Conservation (phyloP, 2,329 filamentous ascomycete genomes). For the Dactylellina leptospora region DNA sequence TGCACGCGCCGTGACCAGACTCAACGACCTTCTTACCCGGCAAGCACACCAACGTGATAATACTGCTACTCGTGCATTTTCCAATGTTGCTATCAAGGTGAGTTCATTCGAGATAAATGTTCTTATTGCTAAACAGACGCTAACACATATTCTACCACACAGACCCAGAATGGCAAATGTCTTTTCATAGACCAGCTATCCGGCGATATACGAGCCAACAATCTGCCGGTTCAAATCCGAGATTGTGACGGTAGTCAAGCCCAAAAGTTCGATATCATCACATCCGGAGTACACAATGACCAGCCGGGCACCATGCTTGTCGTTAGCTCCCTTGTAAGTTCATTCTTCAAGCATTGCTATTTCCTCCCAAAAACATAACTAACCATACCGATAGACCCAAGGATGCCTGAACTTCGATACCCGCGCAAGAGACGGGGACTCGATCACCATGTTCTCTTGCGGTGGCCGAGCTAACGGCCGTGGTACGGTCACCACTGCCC, state of each 20-base stretch:
- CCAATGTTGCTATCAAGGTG: slow-evolving; percentile 63
- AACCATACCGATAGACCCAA: slow-evolving; percentile 62
- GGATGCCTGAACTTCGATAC: slow-evolving; percentile 70
- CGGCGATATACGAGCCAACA: slow-evolving; percentile 67
- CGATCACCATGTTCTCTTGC: slow-evolving; percentile 67
- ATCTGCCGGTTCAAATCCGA: slow-evolving; percentile 65
- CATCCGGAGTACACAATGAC: slow-evolving; percentile 66
- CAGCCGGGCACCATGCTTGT: slow-evolving; percentile 64
- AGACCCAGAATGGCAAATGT: slow-evolving; percentile 65
- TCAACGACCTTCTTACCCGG: slow-evolving; percentile 65
- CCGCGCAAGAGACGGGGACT: too few relatives aligned
- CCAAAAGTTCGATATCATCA: slow-evolving; percentile 66
- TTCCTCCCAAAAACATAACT: too few relatives aligned
- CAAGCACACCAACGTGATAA: slow-evolving; percentile 64
- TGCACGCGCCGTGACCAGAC: slow-evolving; percentile 62
- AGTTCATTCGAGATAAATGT: background rate
- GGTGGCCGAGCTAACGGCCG: slow-evolving; percentile 68
- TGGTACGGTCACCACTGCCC: slow-evolving; percentile 65
- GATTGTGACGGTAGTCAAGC: slow-evolving; percentile 63
- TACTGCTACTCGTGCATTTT: slow-evolving; percentile 64
- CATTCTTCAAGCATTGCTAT: too few relatives aligned
- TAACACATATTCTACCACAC: slow-evolving; percentile 28
- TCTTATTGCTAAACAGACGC: background rate
- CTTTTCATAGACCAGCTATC: slow-evolving; percentile 65
- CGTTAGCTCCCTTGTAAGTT: slow-evolving; percentile 66